Percentiles rank a stretch among this genome's conserved stretches.
Conservation (phyloP, 140 eudicot genomes). For the Senecio squalidus region DNA sequence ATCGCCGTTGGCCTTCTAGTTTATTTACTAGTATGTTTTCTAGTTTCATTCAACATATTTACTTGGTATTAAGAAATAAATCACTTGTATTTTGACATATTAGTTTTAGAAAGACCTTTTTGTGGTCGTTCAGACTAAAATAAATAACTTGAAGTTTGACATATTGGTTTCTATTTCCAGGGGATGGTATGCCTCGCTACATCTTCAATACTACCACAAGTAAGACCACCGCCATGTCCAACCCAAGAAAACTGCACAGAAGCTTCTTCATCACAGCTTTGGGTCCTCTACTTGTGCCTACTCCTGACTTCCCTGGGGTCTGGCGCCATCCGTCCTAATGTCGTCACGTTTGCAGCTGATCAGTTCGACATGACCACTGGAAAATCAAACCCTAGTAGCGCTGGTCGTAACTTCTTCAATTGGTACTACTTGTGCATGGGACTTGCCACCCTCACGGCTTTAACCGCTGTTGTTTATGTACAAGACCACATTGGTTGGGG, state of each 20-base stretch:
- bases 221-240: conserved; percentile 85
- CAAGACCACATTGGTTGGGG: conserved; percentile 86
- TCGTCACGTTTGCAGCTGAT: conserved; percentile 91
- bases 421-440: conserved; percentile 91
- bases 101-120: too few relatives aligned
- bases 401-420: conserved; percentile 81
- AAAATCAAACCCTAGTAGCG: conserved; percentile 40
- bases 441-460: conserved; percentile 63
- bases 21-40: conserved; percentile 52
- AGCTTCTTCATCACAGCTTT: conserved; percentile 68
- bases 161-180: too few relatives aligned
- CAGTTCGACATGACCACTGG: conserved; percentile 80
- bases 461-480: conserved; percentile 73
- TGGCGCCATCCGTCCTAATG: conserved; percentile 86
- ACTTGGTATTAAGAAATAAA: too few relatives aligned
- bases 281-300: conserved; percentile 66
- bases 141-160: too few relatives aligned
- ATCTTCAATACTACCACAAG: conserved; percentile 69
- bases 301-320: conserved; percentile 74
- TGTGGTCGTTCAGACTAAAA: too few relatives aligned
- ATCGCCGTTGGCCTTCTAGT: conserved; percentile 59
- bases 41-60: not conserved
- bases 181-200: conserved; percentile 73
- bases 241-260: conserved; percentile 72
- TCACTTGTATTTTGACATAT: too few relatives aligned